Evolutionary conservation across 768 basidiomycete species (phyloP).

Genomic region (Kwoniella bestiolae): DNA sequence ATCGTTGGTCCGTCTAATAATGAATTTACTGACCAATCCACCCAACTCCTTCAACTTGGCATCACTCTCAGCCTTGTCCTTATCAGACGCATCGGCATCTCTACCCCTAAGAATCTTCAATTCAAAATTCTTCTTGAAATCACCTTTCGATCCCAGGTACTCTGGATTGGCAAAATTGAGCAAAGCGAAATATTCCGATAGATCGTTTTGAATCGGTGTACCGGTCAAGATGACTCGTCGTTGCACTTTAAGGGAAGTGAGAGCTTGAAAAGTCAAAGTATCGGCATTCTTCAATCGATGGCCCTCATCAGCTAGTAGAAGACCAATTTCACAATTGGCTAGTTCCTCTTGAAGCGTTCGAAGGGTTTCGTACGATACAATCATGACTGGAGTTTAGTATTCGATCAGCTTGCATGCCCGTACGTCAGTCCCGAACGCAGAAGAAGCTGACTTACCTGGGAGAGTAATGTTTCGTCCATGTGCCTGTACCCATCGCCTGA

Average conservation of each 20-base stretch:
- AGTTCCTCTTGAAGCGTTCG: constrained; percentile 78
- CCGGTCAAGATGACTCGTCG: constrained; percentile 92
- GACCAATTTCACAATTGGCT: constrained; percentile 77
- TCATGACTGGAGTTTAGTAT: constrained; percentile 72
- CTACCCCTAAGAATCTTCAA: constrained; percentile 86
- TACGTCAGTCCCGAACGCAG: no score
- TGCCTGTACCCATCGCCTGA: constrained; percentile 87
- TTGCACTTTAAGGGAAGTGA: constrained; percentile 80
- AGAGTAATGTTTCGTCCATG: constrained; percentile 86
- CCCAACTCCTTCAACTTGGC: constrained; percentile 90
- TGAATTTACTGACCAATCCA: constrained; percentile 84
- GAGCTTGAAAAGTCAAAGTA: constrained; percentile 80
- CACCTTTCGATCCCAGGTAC: constrained; percentile 81
- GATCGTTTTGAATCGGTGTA: constrained; percentile 91
- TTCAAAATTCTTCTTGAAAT: constrained; percentile 95
- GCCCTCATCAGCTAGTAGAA: constrained; percentile 96
- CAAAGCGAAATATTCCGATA: constrained; percentile 91
- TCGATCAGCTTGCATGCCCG: no score
- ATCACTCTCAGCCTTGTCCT: constrained; percentile 77
- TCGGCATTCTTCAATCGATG: constrained; percentile 98
- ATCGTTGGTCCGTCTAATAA: constrained; percentile 92
- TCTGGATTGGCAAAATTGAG: constrained; percentile 92
- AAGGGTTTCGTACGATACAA: constrained; percentile 96
- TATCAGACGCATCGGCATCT: constrained; percentile 81
- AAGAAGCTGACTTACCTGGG: constrained; percentile 70